Conservation (phyloP, 2,329 filamentous ascomycete species). For the Fusarium buharicum region DNA sequence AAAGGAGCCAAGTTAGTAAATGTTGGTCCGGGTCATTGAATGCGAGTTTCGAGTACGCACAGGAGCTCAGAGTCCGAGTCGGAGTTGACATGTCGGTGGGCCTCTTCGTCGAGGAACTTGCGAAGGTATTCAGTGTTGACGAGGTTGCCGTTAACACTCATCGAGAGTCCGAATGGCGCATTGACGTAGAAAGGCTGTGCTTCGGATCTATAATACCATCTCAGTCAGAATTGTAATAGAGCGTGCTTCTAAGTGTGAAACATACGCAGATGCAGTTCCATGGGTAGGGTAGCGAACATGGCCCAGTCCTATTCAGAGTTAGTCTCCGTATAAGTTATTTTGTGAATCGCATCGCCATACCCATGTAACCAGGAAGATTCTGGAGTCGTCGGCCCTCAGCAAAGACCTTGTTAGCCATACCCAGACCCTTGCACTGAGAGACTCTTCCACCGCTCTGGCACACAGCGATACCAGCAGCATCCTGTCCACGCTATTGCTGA, state of each 20-base stretch:
- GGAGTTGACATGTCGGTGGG: constrained; percentile 88
- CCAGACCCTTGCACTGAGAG: constrained; percentile 90
- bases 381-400: constrained; percentile 78
- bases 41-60: constrained; percentile 13
- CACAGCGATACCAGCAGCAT: constrained; percentile 87
- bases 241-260: not conserved
- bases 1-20: constrained; percentile 66
- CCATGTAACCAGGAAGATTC: constrained; percentile 77
- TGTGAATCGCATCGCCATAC: constrained; percentile 48
- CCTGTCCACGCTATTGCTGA: constrained; percentile 75
- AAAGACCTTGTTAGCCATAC: constrained; percentile 78
- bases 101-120: constrained; percentile 78
- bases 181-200: constrained; percentile 95
- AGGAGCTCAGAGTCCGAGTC: constrained; percentile 77
- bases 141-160: constrained; percentile 83
- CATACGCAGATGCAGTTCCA: constrained; percentile 72
- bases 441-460: constrained; percentile 81
- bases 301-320: constrained; percentile 60
- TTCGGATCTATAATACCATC: constrained; percentile 70
- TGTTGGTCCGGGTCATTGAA: not conserved
- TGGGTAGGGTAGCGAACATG: constrained; percentile 92
- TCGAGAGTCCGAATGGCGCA: constrained; percentile 57
- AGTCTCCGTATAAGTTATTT: constrained; percentile 11
- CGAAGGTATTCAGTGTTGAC: constrained; percentile 79
- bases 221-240: constrained; percentile 3